Evolutionary conservation across 2,329 filamentous ascomycete genomes (phyloP), one percentile per base, ranked within the genome.

Genomic region (Colletotrichum melonis): DNA sequence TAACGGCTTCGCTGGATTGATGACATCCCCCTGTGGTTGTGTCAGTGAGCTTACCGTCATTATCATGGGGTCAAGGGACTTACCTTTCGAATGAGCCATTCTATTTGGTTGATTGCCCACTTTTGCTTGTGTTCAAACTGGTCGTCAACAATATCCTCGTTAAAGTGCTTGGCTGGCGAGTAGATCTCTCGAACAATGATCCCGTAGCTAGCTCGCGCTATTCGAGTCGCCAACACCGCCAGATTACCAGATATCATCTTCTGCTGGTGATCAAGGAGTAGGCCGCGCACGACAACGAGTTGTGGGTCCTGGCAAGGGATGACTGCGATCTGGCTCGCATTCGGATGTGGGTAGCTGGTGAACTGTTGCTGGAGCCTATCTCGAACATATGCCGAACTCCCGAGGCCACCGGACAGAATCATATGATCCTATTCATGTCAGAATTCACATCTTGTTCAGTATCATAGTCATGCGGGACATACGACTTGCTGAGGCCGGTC

Each of bases 251-350:
- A 81, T 5, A 84, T 80, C 49, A 87, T 80, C 60, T 83, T 86
- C 55, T 88, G 85, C n/a, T 88, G 80, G 12, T 87, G 82, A 62
- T 90, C 87, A 3, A 85, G 80, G 1, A 90, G 84, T 2, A 89
- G 79, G 0, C 88, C 88, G 73, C 88, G 87, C 55, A 88, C 87
- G 1, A 90, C 88, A 5, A 88, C 87, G 0, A 90, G 85, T 67
- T 89, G 87, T 0, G 88, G 88, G 58, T 90, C 88, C 9, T 85
- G 84, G 2, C 84, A 85, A 9, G 84, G 84, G 4, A 87, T 74
- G 19, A 87, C 84, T 42, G 81, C 78, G 32, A 84, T 78, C 9
- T 80, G 76, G 11, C 75, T 74, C 4, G 84, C 82, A 65, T 81
- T 84, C 4, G 80, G 79, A 59, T 86, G 84, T 2, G 78, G 77